phyloP scores from a whole-genome alignment of 495 filamentous ascomycete species.

The Copromyces sp. region DNA sequence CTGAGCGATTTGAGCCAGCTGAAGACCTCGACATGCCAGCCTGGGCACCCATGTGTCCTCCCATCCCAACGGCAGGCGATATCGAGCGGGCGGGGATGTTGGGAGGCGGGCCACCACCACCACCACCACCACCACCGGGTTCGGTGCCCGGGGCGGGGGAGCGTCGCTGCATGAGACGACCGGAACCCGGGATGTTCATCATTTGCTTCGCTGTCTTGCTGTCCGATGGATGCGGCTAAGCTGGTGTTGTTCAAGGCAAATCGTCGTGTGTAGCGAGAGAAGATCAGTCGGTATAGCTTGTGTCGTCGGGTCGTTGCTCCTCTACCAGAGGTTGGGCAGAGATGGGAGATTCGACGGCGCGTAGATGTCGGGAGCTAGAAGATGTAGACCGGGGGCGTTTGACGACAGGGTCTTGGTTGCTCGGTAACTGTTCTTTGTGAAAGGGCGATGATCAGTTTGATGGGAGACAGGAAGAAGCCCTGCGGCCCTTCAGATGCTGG shows the following conservation, averaged over 20 bases:
- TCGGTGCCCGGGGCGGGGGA: constrained; percentile 35
- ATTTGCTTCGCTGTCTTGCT: background rate
- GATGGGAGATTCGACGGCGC: background rate
- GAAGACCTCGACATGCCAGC: constrained; percentile 30
- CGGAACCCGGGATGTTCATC: constrained; percentile 32
- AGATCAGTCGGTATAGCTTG: background rate
- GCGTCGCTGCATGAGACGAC: constrained; percentile 36
- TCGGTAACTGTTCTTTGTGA: background rate
- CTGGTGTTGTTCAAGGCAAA: background rate
- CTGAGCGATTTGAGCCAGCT: constrained; percentile 23
- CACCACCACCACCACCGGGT: constrained; percentile 14
- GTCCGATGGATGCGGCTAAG: background rate
- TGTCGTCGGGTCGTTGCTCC: background rate
- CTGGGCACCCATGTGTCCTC: constrained; percentile 9
- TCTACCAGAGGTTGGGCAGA: background rate
- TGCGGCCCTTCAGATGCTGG: background rate
- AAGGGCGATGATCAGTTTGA: background rate
- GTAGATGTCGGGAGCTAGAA: background rate
- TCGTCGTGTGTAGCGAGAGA: background rate
- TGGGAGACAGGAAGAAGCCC: background rate
- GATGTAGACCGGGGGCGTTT: background rate
- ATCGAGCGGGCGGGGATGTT: constrained; percentile 31
- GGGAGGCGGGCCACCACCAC: constrained; percentile 18
- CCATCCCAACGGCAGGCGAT: constrained; percentile 27
- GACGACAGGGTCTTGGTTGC: background rate